Evolutionary conservation across 345 rosid genomes (phyloP), one percentile per base, ranked within the genome.

Genomic region (Euphorbia peplus): DNA sequence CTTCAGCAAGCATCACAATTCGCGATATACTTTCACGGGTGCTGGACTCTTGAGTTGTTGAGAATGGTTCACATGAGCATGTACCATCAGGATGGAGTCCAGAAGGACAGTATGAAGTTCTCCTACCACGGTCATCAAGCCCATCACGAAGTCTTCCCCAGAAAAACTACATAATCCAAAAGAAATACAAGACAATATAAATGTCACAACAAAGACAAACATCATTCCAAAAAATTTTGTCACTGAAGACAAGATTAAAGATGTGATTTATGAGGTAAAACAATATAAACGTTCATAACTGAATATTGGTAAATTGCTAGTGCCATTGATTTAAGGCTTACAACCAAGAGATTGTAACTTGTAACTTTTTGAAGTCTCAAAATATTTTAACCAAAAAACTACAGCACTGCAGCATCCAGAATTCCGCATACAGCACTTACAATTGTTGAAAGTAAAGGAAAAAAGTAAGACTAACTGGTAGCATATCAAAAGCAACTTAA

Each of bases 1-100:
- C 91, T 76, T 89, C 91, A 46, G 91, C 88, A 32, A 89, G 91
- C 95, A 89, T 83, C 56, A 87, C 86, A 69, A 87, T 87, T 61
- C 95, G 83, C 37, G 91, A 85, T 70, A 89, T 82, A 77, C 88
- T 83, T 67, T 83, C 80, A 77, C 80, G 87, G 61, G 82, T 77
- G 73, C 77, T 78, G 25, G 87, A 70, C 63, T 85, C 86, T 48
- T 86, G 88, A 8, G 69, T 74, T 53, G 72, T 71, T 53, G 76
- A 57, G 29, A 70, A 64, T 68, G 85, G 77, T 61, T 89, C 85
- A 71, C 91, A 89, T 2, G 84, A 87, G 80, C 95, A 89, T 58
- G 75, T 59, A 48, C 91, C 91, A 65, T 81, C 85, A 61, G 76
- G 75, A 57, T 89, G 91, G 66, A 87, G 75, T 67, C 91, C 88